These are phyloP conservation scores for Cantharellus anzutake DNA, from an alignment of 768 basidiomycete genomes.

Conservation along the genomic window DNA sequence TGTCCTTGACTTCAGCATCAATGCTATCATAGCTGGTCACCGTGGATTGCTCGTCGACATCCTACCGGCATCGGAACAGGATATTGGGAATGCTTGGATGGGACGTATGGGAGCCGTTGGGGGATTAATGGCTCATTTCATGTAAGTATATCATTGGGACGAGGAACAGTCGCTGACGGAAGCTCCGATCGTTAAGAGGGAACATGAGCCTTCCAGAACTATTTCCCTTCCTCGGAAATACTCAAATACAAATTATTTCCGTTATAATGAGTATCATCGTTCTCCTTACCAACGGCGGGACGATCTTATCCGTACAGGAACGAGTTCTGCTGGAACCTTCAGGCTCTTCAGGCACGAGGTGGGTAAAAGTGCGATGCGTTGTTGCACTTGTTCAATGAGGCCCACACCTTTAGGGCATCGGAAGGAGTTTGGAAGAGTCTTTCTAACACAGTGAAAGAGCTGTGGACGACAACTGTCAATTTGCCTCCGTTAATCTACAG, in stretches of 20 bases:
- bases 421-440: too few relatives aligned
- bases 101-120: conserved; percentile 83
- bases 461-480: too few relatives aligned
- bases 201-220: conserved; percentile 53
- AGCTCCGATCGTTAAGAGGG: conserved; percentile 30
- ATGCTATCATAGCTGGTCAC: conserved; percentile 71
- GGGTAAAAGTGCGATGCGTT: too few relatives aligned
- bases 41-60: conserved; percentile 82
- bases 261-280: conserved; percentile 55
- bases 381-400: too few relatives aligned
- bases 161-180: background rate
- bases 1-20: conserved; percentile 45
- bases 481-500: too few relatives aligned
- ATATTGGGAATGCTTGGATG: conserved; percentile 86
- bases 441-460: too few relatives aligned
- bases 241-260: conserved; percentile 65
- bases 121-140: conserved; percentile 70
- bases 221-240: conserved; percentile 57
- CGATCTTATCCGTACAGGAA: conserved; percentile 11
- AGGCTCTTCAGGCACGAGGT: too few relatives aligned
- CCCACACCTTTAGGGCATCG: too few relatives aligned
- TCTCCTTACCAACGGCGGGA: conserved; percentile 41
- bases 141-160: conserved; percentile 30
- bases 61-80: conserved; percentile 52
- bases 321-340: background rate